Evolutionary conservation across 805 yeast species (phyloP).

Genomic region (Candida ovalis): DNA sequence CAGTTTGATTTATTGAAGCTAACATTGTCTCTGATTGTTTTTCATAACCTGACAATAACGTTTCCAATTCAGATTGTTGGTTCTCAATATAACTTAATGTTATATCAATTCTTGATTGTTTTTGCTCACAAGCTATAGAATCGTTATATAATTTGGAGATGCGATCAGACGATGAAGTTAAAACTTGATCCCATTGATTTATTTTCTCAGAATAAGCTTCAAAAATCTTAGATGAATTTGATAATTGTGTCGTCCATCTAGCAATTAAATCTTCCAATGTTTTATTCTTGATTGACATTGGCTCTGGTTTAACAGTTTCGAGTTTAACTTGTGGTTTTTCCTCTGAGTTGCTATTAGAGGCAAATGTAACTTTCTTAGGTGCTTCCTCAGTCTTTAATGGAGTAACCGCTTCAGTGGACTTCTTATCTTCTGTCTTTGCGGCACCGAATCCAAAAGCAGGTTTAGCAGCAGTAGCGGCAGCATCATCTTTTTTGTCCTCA

Average conservation of each 20-base stretch:
- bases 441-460: slow-evolving; percentile 14
- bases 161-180: slow-evolving; percentile 83
- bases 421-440: slow-evolving; percentile 2
- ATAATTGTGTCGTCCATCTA: slow-evolving; percentile 87
- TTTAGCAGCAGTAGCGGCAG: slow-evolving; percentile 13
- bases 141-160: slow-evolving; percentile 74
- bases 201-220: slow-evolving; percentile 70
- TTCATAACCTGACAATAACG: slow-evolving; percentile 78
- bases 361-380: slow-evolving; percentile 25
- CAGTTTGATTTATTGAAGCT: slow-evolving; percentile 28
- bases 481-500: slow-evolving; percentile 4
- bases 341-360: slow-evolving; percentile 27
- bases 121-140: slow-evolving; percentile 76
- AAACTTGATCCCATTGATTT: slow-evolving; percentile 78
- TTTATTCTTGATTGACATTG: slow-evolving; percentile 80
- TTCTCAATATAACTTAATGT: slow-evolving; percentile 79
- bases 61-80: slow-evolving; percentile 90
- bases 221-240: slow-evolving; percentile 70
- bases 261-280: slow-evolving; percentile 89
- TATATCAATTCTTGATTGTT: slow-evolving; percentile 83
- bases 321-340: slow-evolving; percentile 34
- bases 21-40: slow-evolving; percentile 56
- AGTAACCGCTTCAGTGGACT: not conserved
- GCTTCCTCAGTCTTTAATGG: not conserved
- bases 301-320: slow-evolving; percentile 59